These are phyloP conservation scores for Immersiella caudata DNA, from an alignment of 495 filamentous ascomycete genomes.

Conservation along the genomic window DNA sequence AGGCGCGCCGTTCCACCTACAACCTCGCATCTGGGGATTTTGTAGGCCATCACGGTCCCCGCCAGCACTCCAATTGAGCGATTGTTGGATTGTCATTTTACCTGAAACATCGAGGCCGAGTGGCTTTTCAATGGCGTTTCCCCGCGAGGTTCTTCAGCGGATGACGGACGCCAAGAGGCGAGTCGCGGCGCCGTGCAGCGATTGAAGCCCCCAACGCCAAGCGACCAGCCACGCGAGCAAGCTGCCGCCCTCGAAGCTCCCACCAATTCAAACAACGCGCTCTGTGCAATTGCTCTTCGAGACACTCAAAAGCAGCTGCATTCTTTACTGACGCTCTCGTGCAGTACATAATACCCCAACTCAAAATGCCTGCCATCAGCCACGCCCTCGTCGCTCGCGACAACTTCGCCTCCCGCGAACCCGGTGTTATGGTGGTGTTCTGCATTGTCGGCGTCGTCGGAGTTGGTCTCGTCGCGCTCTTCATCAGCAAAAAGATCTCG, in stretches of 20 bases:
- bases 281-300: neutral
- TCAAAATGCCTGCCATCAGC: conserved; percentile 53
- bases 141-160: neutral
- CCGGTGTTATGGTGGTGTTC: conserved; percentile 63
- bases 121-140: conserved; percentile 12
- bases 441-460: conserved; percentile 59
- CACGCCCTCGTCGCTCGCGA: conserved; percentile 52
- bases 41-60: conserved; percentile 12
- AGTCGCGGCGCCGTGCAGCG: conserved; percentile 1
- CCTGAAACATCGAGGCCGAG: neutral
- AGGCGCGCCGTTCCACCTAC: neutral
- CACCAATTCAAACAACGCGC: neutral
- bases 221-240: conserved; percentile 4
- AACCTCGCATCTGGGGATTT: neutral
- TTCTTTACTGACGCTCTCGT: neutral
- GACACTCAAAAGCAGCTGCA: neutral
- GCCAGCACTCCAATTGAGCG: conserved; percentile 11
- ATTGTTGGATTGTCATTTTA: neutral
- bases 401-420: conserved; percentile 54
- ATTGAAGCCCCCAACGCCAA: conserved; percentile 8
- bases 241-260: neutral
- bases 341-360: neutral
- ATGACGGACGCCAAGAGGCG: conserved; percentile 18
- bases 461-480: conserved; percentile 49
- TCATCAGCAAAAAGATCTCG: conserved; percentile 47